Conservation (phyloP, 2,329 filamentous ascomycete species). For the Sclerotinia glacialis region DNA sequence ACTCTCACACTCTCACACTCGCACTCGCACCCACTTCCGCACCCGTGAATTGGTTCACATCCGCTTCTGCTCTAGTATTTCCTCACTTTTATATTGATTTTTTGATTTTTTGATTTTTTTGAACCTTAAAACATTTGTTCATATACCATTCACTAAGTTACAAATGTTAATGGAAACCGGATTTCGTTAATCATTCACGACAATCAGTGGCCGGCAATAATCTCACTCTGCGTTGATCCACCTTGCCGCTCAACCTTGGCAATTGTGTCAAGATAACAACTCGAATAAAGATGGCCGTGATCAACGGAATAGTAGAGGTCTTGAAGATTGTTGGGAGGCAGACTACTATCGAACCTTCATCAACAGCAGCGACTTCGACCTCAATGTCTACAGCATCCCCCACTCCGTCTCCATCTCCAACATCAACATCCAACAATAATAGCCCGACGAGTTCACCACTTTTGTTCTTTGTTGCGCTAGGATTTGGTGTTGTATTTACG, state of each 20-base stretch:
- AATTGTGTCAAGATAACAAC: neutral
- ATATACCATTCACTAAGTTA: neutral
- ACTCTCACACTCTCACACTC: neutral
- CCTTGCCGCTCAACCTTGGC: neutral
- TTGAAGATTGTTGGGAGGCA: slow-evolving; percentile 32
- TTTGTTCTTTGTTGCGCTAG: slow-evolving; percentile 90
- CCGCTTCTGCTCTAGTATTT: neutral
- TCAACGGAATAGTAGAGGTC: slow-evolving; percentile 35
- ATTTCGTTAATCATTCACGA: slow-evolving; percentile 17
- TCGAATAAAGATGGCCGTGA: slow-evolving; percentile 29
- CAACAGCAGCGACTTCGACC: slow-evolving; percentile 20
- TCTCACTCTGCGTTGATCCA: neutral
- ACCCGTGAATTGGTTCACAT: slow-evolving; percentile 8
- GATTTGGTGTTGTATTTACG: slow-evolving; percentile 97
- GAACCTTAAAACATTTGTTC: neutral
- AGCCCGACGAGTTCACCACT: slow-evolving; percentile 67
- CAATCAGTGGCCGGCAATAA: slow-evolving; percentile 10
- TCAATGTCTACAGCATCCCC: slow-evolving; percentile 20
- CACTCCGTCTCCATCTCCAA: slow-evolving; percentile 17
- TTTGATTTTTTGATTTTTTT: neutral
- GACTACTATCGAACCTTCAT: slow-evolving; percentile 13
- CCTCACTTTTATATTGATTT: neutral
- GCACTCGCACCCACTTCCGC: neutral
- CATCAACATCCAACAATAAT: slow-evolving; percentile 29
- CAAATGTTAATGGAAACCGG: slow-evolving; percentile 6